A percentile compares a stretch with the other conserved stretches of the same genome.
Evolutionary conservation across 805 yeast species (phyloP).

Genomic region (Kuraishia hungarica): DNA sequence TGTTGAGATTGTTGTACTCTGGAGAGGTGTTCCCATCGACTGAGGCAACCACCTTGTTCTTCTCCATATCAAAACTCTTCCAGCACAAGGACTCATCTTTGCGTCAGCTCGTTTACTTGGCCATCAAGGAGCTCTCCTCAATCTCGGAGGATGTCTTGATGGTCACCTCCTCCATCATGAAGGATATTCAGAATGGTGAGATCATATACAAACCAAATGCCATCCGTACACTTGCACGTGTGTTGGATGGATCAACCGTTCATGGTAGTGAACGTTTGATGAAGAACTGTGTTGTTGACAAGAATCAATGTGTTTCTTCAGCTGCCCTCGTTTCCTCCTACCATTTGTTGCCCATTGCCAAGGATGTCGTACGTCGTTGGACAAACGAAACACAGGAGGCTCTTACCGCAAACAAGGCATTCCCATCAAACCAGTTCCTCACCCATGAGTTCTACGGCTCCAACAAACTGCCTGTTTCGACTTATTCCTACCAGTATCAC

Average conservation of each 20-base stretch:
- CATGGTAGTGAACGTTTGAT: conserved; percentile 88
- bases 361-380: conserved; percentile 89
- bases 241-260: conserved; percentile 83
- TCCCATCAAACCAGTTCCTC: conserved; percentile 40
- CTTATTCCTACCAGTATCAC: conserved; percentile 88
- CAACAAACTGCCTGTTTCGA: conserved; percentile 53
- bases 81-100: conserved; percentile 84
- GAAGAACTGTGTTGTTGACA: conserved; percentile 89
- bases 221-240: conserved; percentile 82
- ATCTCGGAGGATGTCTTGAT: conserved; percentile 87
- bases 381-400: conserved; percentile 92
- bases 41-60: conserved; percentile 89
- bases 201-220: conserved; percentile 88
- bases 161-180: conserved; percentile 98
- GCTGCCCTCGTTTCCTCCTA: conserved; percentile 94
- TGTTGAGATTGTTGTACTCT: conserved; percentile 70
- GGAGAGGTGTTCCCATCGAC: conserved; percentile 84
- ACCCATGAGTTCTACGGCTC: conserved; percentile 49
- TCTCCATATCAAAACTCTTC: conserved; percentile 88
- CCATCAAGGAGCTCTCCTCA: conserved; percentile 82
- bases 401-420: conserved; percentile 52
- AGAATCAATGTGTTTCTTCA: conserved; percentile 77
- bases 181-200: conserved; percentile 90
- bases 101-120: conserved; percentile 89
- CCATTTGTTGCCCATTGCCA: conserved; percentile 82